Evolutionary conservation across 1,284 basidiomycete genomes (phyloP).

Genomic region (Porodaedalea pini): DNA sequence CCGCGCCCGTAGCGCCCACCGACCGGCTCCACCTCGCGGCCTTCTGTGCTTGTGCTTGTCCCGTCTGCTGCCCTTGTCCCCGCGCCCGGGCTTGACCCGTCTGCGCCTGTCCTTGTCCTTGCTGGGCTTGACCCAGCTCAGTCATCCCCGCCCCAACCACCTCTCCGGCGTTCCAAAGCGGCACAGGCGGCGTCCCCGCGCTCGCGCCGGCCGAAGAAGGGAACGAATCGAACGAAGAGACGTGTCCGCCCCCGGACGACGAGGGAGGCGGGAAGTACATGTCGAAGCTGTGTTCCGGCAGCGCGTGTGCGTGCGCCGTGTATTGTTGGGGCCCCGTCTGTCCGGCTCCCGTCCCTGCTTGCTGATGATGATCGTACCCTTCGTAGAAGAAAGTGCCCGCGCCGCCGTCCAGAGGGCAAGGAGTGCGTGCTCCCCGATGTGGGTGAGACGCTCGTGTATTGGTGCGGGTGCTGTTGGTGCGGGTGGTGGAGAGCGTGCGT

Average conservation of each 20-base stretch:
- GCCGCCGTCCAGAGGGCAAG: not conserved
- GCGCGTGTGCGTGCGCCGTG: not conserved
- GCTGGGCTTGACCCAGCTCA: not conserved
- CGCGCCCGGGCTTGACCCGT: not conserved
- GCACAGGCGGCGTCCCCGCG: constrained; percentile 4
- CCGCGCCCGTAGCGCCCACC: not conserved
- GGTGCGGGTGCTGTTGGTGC: constrained; percentile 8
- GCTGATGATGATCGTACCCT: not conserved
- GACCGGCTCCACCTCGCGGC: not conserved
- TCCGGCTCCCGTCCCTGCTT: constrained; percentile 3
- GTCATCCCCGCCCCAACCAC: not conserved
- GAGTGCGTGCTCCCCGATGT: not conserved
- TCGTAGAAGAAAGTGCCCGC: constrained; percentile 1
- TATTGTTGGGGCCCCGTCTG: constrained; percentile 2
- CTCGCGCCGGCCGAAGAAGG: constrained; percentile 4
- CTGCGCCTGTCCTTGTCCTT: not conserved
- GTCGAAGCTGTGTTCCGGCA: constrained; percentile 1
- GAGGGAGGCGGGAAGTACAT: constrained; percentile 2
- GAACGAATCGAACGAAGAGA: constrained; percentile 2
- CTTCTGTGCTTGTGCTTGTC: not conserved
- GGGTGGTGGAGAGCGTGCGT: not conserved
- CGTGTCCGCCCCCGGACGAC: not conserved
- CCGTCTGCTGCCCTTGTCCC: not conserved
- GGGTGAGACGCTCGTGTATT: not conserved
- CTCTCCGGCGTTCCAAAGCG: not conserved